Conservation (phyloP, 805 yeast genomes). For the Schwanniomyces polymorphus region DNA sequence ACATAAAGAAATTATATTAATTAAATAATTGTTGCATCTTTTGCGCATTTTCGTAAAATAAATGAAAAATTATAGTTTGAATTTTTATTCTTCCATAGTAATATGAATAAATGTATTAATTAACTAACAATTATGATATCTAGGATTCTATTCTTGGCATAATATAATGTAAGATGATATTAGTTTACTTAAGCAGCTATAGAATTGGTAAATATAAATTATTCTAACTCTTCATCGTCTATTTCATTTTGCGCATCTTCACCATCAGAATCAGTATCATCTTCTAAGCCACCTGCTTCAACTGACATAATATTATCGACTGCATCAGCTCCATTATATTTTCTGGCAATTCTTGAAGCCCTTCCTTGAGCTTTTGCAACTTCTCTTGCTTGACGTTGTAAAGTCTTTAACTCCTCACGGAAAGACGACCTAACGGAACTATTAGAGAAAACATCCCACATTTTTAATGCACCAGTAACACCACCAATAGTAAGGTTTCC, state of each 20-base stretch:
- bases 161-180: too few species aligned
- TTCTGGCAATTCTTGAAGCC: constrained; percentile 75
- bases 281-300: constrained; percentile 56
- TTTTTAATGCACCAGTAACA: constrained; percentile 74
- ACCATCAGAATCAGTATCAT: constrained; percentile 57
- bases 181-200: background rate
- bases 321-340: constrained; percentile 50
- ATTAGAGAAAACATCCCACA: constrained; percentile 92
- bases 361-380: constrained; percentile 57
- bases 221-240: constrained; percentile 12
- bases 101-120: too few species aligned
- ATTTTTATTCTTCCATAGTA: too few species aligned
- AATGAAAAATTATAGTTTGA: too few species aligned
- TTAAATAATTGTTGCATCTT: too few species aligned
- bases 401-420: constrained; percentile 51
- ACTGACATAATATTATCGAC: constrained; percentile 60
- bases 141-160: too few species aligned
- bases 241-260: constrained; percentile 30
- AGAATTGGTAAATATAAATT: background rate
- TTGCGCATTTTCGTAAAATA: too few species aligned
- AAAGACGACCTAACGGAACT: constrained; percentile 72
- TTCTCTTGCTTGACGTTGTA: constrained; percentile 58
- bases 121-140: too few species aligned
- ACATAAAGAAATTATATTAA: too few species aligned
- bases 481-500: constrained; percentile 90